Conservation (phyloP, 345 rosid species). For the Heritiera littoralis region DNA sequence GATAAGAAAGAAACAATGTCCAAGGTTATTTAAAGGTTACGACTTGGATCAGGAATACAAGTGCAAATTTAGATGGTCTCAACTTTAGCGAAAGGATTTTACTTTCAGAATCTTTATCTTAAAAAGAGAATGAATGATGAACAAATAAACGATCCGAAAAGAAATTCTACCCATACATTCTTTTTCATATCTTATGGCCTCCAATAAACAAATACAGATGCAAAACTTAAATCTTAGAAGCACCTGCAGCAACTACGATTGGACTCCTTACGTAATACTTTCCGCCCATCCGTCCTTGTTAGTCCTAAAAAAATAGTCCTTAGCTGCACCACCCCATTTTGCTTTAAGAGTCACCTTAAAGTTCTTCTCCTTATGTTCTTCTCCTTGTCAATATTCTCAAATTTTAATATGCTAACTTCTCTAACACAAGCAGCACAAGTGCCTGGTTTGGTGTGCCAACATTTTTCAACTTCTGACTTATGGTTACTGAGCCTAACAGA, state of each 20-base stretch:
- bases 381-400: conserved; percentile 49
- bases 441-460: conserved; percentile 58
- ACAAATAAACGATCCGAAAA: no score
- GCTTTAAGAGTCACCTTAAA: conserved; percentile 50
- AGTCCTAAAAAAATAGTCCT: conserved; percentile 36
- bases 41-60: no score
- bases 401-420: conserved; percentile 29
- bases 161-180: no score
- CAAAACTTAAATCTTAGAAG: not conserved
- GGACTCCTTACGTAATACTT: conserved; percentile 64
- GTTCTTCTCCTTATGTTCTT: conserved; percentile 56
- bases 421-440: conserved; percentile 36
- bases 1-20: no score
- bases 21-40: no score
- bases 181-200: no score
- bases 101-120: no score
- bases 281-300: conserved; percentile 50
- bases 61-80: no score
- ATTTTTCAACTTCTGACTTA: conserved; percentile 59
- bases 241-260: conserved; percentile 36
- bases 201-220: no score
- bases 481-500: conserved; percentile 24
- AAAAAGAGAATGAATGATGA: no score
- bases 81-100: not conserved
- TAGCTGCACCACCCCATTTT: conserved; percentile 27